A percentile compares a stretch with the other conserved stretches of the same genome.
Conservation (phyloP, 2,329 filamentous ascomycete genomes). For the Botrytis sinoallii region DNA sequence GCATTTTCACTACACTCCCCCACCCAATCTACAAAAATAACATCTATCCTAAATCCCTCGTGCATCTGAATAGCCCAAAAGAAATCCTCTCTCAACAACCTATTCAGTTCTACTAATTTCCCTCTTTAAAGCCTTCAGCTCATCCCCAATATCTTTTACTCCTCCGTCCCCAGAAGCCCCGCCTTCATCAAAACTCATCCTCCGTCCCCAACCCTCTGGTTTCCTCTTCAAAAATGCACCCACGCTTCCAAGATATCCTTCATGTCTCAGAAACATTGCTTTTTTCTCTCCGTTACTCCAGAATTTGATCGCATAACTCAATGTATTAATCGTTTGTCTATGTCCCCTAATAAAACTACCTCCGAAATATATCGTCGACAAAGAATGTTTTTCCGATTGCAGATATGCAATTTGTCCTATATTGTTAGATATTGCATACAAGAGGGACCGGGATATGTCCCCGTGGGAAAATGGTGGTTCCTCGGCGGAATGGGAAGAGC, state of each 20-base stretch:
- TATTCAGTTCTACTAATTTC: background rate
- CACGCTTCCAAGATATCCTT: conserved; percentile 91
- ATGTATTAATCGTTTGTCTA: conserved; percentile 94
- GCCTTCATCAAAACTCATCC: conserved; percentile 56
- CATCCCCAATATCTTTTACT: background rate
- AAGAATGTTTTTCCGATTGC: conserved; percentile 90
- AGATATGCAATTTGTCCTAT: conserved; percentile 97
- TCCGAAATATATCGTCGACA: conserved; percentile 95
- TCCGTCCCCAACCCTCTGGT: conserved; percentile 84
- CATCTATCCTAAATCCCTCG: background rate
- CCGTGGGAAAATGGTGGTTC: conserved; percentile 63
- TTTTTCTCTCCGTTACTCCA: conserved; percentile 94
- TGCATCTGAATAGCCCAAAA: background rate
- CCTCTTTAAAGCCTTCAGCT: background rate
- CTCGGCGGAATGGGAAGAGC: background rate
- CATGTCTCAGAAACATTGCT: conserved; percentile 92
- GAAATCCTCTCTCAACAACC: too few relatives aligned
- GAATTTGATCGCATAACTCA: conserved; percentile 95
- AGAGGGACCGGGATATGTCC: conserved; percentile 84
- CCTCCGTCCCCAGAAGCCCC: background rate
- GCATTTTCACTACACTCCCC: background rate
- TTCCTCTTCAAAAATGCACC: conserved; percentile 92
- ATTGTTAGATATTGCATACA: conserved; percentile 97
- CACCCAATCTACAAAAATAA: background rate
- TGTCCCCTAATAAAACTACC: conserved; percentile 96